Percentiles rank a stretch among this genome's conserved stretches.
phyloP scores from a whole-genome alignment of 495 filamentous ascomycete species.

The Aspergillus bertholletiae region DNA sequence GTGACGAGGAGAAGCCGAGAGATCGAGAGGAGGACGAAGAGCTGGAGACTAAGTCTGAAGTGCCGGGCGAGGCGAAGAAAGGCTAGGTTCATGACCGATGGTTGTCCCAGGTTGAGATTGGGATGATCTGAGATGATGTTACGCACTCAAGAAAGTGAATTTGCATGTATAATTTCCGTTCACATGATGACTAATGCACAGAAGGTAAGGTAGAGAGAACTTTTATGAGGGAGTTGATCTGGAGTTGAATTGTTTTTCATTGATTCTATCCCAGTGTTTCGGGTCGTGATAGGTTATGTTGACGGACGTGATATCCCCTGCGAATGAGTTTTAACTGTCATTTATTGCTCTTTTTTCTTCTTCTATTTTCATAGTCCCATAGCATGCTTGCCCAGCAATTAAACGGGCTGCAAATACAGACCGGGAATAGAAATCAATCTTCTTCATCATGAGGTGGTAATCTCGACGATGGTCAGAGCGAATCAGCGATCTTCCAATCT shows the following conservation, averaged over 20 bases:
- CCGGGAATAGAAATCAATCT: too few relatives aligned
- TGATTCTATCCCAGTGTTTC: constrained; percentile 5
- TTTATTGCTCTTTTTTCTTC: constrained; percentile 5
- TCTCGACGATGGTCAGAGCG: too few relatives aligned
- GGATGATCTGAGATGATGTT: not conserved
- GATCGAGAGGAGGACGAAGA: constrained; percentile 16
- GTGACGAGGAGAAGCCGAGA: constrained; percentile 26
- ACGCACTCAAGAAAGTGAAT: not conserved
- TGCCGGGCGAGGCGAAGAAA: not conserved
- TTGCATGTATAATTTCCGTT: not conserved
- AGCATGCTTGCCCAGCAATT: too few relatives aligned
- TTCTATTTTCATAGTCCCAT: not conserved
- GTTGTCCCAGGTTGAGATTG: not conserved
- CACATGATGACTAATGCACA: constrained; percentile 5
- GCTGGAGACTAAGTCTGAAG: not conserved
- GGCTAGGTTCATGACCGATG: not conserved
- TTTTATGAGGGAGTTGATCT: constrained; percentile 16
- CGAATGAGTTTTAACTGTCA: constrained; percentile 8
- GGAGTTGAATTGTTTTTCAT: constrained; percentile 7
- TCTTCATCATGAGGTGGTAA: too few relatives aligned
- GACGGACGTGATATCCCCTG: constrained; percentile 25
- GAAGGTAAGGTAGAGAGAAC: constrained; percentile 3
- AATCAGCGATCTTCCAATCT: too few relatives aligned
- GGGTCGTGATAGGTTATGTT: not conserved
- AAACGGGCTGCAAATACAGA: too few relatives aligned